These are phyloP conservation scores for Logfia minima DNA, from an alignment of 129 eudicot species.

Conservation along the genomic window DNA sequence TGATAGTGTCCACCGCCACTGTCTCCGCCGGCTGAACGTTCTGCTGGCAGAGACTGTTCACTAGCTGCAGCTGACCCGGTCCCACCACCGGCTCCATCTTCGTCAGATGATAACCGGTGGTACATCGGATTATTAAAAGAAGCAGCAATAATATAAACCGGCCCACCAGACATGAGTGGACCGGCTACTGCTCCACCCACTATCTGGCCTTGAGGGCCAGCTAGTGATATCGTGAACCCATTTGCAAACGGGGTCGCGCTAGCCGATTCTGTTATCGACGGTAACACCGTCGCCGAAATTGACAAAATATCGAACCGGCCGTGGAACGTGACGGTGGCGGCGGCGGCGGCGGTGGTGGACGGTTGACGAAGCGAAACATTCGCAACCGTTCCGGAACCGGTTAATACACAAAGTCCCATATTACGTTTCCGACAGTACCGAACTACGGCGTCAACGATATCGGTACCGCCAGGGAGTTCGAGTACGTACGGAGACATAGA, in stretches of 20 bases:
- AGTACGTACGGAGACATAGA: constrained; percentile 64
- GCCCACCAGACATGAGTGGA: constrained; percentile 55
- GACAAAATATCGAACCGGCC: constrained; percentile 48
- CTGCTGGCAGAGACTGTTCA: constrained; percentile 31
- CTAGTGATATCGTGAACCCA: constrained; percentile 52
- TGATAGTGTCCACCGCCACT: constrained; percentile 19
- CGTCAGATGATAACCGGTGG: constrained; percentile 46
- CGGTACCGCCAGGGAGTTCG: constrained; percentile 56
- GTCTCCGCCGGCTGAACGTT: constrained; percentile 35
- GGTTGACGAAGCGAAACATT: constrained; percentile 74
- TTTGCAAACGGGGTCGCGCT: constrained; percentile 30
- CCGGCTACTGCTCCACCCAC: constrained; percentile 72
- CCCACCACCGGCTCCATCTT: constrained; percentile 40
- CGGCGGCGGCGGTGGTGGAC: constrained; percentile 44
- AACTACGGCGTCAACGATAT: constrained; percentile 40
- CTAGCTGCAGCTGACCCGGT: constrained; percentile 18
- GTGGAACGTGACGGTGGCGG: constrained; percentile 65
- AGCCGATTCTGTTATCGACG: constrained; percentile 20
- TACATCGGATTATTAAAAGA: constrained; percentile 59
- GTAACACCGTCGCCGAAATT: constrained; percentile 30
- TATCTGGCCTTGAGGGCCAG: constrained; percentile 81
- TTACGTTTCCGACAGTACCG: constrained; percentile 43
- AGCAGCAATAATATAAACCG: constrained; percentile 58
- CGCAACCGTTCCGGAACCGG: constrained; percentile 57
- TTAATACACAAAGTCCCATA: constrained; percentile 52